Conservation (phyloP, 176 grass and related monocot genomes). For the Miscanthus lutarioriparius region DNA sequence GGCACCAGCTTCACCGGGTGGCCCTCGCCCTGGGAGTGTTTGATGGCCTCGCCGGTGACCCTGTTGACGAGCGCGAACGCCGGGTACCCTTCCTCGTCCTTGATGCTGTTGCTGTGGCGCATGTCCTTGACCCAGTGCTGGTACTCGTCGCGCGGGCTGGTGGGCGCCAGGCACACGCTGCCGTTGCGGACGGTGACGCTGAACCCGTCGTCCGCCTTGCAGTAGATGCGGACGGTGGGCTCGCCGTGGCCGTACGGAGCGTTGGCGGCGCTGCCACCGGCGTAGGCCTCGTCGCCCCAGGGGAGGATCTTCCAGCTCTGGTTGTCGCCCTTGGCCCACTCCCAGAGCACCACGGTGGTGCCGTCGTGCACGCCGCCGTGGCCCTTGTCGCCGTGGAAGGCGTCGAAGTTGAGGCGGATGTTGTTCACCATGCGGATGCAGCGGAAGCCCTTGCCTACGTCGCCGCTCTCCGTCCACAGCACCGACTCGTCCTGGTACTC, state of each 20-base stretch:
- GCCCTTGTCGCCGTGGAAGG: slow-evolving; percentile 73
- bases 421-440: slow-evolving; percentile 92
- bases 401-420: slow-evolving; percentile 74
- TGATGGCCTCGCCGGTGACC: slow-evolving; percentile 80
- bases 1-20: slow-evolving; percentile 81
- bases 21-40: slow-evolving; percentile 75
- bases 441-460: slow-evolving; percentile 71
- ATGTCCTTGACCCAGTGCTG: slow-evolving; percentile 98
- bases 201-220: slow-evolving; percentile 73
- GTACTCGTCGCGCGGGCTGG: slow-evolving; percentile 63
- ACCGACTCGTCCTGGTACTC: slow-evolving; percentile 68
- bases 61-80: slow-evolving; percentile 82
- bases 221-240: slow-evolving; percentile 75
- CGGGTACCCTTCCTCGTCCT: slow-evolving; percentile 88
- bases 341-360: slow-evolving; percentile 73
- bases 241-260: slow-evolving; percentile 37
- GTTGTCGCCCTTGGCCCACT: slow-evolving; percentile 84
- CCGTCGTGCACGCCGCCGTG: slow-evolving; percentile 86
- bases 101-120: slow-evolving; percentile 71
- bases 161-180: slow-evolving; percentile 59
- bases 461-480: slow-evolving; percentile 79
- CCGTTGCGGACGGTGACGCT: slow-evolving; percentile 66
- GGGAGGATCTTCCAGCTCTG: slow-evolving; percentile 93
- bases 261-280: slow-evolving; percentile 24
- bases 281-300: slow-evolving; percentile 55